Conservation (phyloP, 495 filamentous ascomycete species). For the Aspergillus haitiensis region DNA sequence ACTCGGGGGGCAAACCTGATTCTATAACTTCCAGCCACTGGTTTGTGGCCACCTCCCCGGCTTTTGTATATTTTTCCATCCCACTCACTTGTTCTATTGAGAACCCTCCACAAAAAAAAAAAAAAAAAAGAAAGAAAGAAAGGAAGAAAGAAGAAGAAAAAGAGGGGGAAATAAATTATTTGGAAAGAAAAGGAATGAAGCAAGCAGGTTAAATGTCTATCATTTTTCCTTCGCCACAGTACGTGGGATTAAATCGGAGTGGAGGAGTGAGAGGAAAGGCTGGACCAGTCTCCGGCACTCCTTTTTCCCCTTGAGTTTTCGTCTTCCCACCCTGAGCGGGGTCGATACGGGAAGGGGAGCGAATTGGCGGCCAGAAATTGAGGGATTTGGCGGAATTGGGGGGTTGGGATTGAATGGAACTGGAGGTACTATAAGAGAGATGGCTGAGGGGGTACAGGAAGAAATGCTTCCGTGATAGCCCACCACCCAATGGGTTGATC, state of each 20-base stretch:
- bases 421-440: slow-evolving; percentile 33
- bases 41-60: not conserved
- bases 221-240: slow-evolving; percentile 29
- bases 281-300: slow-evolving; percentile 35
- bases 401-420: slow-evolving; percentile 40
- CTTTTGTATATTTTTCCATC: slow-evolving; percentile 22
- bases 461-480: slow-evolving; percentile 49
- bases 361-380: slow-evolving; percentile 45
- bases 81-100: slow-evolving; percentile 7
- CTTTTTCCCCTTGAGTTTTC: slow-evolving; percentile 30
- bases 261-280: slow-evolving; percentile 33
- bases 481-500: slow-evolving; percentile 49
- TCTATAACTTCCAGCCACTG: slow-evolving; percentile 7
- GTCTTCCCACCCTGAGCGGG: slow-evolving; percentile 53
- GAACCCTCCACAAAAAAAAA: slow-evolving; percentile 12
- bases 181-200: not conserved
- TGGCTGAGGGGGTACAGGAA: slow-evolving; percentile 45
- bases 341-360: slow-evolving; percentile 46
- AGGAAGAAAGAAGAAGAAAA: too few species aligned
- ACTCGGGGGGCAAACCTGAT: not conserved
- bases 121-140: not conserved
- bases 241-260: slow-evolving; percentile 35
- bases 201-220: slow-evolving; percentile 16
- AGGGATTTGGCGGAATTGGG: slow-evolving; percentile 36
- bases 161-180: too few species aligned